Percentiles rank a stretch among this genome's conserved stretches.
phyloP scores from a whole-genome alignment of 225 moss, liverwort and hornwort genomes.

The Climacium dendroides region DNA sequence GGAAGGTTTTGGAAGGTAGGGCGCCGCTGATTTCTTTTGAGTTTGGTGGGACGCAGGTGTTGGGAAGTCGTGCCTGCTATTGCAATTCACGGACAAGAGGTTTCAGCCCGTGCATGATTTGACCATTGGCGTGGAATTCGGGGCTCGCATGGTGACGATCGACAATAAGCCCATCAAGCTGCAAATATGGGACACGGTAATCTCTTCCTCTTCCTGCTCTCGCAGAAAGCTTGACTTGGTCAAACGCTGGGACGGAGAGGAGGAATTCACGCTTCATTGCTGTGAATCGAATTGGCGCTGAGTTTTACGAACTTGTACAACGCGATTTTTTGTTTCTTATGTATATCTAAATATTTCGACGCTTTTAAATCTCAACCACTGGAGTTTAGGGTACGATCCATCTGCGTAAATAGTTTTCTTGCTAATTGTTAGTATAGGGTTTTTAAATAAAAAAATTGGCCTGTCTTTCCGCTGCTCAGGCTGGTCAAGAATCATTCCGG shows the following conservation, averaged over 20 bases:
- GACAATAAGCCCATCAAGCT: conserved; percentile 98
- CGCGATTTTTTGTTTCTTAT: background rate
- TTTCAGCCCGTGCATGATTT: conserved; percentile 98
- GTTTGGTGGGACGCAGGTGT: conserved; percentile 35
- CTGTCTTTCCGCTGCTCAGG: conserved; percentile 28
- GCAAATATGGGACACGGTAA: conserved; percentile 96
- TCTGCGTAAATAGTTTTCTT: background rate
- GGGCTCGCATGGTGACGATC: conserved; percentile 94
- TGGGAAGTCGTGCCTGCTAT: conserved; percentile 85
- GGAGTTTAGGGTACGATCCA: background rate
- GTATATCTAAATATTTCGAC: background rate
- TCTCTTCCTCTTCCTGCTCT: background rate
- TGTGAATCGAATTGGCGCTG: background rate
- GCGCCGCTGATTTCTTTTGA: background rate
- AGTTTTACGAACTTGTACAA: background rate
- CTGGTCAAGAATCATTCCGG: conserved; percentile 96
- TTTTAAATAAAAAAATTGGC: background rate
- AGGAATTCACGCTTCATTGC: background rate
- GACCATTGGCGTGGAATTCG: conserved; percentile 97
- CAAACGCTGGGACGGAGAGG: background rate
- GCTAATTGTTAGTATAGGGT: background rate
- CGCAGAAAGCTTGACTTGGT: background rate
- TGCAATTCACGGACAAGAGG: conserved; percentile 97
- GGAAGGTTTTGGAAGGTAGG: background rate
- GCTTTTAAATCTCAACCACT: background rate